Percentiles rank a stretch among this genome's conserved stretches.
These are phyloP conservation scores for Suillus paluster DNA, from an alignment of 768 basidiomycete species.

Conservation along the genomic window DNA sequence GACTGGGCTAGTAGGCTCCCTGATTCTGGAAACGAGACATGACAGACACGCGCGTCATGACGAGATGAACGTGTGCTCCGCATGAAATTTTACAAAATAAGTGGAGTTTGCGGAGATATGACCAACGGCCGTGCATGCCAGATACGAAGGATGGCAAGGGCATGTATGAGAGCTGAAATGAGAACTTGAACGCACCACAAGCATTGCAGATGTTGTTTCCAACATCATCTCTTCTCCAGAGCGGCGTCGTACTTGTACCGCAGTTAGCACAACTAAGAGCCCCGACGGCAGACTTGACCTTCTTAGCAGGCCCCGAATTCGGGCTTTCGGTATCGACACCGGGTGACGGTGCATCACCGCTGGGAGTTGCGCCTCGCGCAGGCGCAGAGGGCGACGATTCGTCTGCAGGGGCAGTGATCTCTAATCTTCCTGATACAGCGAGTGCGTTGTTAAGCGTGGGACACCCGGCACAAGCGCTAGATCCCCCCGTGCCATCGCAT, in stretches of 20 bases:
- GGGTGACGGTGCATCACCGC: constrained; percentile 40
- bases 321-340: constrained; percentile 35
- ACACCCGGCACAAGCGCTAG: constrained; percentile 91
- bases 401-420: constrained; percentile 34
- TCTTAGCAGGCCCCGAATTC: constrained; percentile 31
- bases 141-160: constrained; percentile 19
- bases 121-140: constrained; percentile 8
- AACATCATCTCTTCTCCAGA: constrained; percentile 89
- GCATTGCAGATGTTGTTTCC: constrained; percentile 96
- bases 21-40: constrained; percentile 21
- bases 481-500: constrained; percentile 97
- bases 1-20: constrained; percentile 10
- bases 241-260: constrained; percentile 85
- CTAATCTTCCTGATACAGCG: constrained; percentile 46
- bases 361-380: constrained; percentile 29
- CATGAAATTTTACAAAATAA: constrained; percentile 25
- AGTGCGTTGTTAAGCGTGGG: constrained; percentile 94
- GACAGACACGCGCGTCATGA: constrained; percentile 17
- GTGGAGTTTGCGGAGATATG: constrained; percentile 10
- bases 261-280: constrained; percentile 88
- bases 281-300: constrained; percentile 54
- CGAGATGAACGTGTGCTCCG: constrained; percentile 26
- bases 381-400: constrained; percentile 24
- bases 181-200: constrained; percentile 68
- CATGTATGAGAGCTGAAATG: constrained; percentile 29